Evolutionary conservation across 1,139 yeast species (phyloP), one percentile per base, ranked within the genome.

Genomic region (Geotrichum restrictum): DNA sequence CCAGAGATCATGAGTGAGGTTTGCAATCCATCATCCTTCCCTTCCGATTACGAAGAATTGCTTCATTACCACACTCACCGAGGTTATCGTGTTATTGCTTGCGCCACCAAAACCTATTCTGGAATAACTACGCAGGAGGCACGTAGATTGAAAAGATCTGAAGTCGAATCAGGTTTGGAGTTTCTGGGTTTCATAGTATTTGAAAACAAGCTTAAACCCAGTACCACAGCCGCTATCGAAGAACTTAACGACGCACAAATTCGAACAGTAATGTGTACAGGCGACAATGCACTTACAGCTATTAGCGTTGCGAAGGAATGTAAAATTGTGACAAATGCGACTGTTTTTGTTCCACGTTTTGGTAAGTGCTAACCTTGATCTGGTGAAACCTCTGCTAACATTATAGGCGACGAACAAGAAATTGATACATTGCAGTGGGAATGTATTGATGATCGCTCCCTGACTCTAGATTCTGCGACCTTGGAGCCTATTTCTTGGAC

Each of bases 211-310:
- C 74, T 94, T 61, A 93, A 93, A 65, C 71, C 76, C 0, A 73
- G 85, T 0, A 86, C 96, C 0, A 75, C 76, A 3, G 70, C 73
- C 0, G 88, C 91, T 0, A 76, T 93, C 55, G 62, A 69, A 16
- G 76, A 79, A 56, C 74, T 93, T 51, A 72, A 71, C 39, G 74
- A 71, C 13, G 97, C 98, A 0, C 75, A 79, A 39, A 78, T 93
- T 53, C 75, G 98, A 60, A 87, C 95, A 0, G 75, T 89, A 27
- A 94, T 93, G 98, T 94, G 98, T 68, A 93, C 98, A 0, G 99
- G 99, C 51, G 99, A 93, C 67, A 93, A 93, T 65, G 81, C 93
- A 16, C 74, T 93, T 57, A 93, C 99, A 0, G 98, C 98, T 0
- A 81, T 94, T 24, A 86, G 96, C 69, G 98, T 93, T 27, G 96